Base-by-base conservation (phyloP, 2,329 filamentous ascomycete species). In the Ophiostoma sp. region DNA sequence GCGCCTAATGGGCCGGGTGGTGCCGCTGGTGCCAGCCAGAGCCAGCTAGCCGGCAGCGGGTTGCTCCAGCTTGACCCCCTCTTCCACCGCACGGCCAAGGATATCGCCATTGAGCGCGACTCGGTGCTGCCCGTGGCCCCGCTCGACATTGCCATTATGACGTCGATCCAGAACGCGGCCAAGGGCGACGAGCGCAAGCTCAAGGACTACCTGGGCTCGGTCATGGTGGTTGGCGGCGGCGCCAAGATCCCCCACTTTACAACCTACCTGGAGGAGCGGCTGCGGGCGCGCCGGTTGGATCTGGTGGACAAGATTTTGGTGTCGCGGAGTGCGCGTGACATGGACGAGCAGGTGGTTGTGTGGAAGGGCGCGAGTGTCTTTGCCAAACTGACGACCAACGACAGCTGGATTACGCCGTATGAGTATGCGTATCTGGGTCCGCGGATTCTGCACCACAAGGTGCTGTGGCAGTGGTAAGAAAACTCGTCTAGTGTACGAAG, bases 301-400 rank as follows among this genome's bases (percentile, higher is more conserved):
- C 82, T 91, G 61, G 82, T 82, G 25, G 90, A 91, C 42, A 85
- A 86, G 74, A 89, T 91, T 75, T 82, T 90, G 31, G 89, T 91
- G 70, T 90, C 88, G 75, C 85, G 87, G 75, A 96, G 87, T 87
- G 96, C 96, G 0, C 87, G 95, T 78, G 96, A 99, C 78, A 92
- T 99, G 84, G 96, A 99, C 82, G 94, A 96, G 74, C 94, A 98
- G 82, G 95, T 98, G n/a, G 92, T 98, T 71, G 91, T 92, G 9
- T 99, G 96, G 96, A 99, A 99, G 87, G 96, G 96, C 3, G 96
- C 93, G 0, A 97, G 94, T 80, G 95, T 99, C 19, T 99, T 98
- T 85, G 95, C 94, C 2, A 94, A 97, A 83, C 84, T 98, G 77
- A 89, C 91, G 63, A 95, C 94, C 19, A 98, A 98, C 82, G 96